Percentiles rank a stretch among this genome's conserved stretches.
Conservation (phyloP, 495 filamentous ascomycete genomes). For the Trichocladium uniseriatum region DNA sequence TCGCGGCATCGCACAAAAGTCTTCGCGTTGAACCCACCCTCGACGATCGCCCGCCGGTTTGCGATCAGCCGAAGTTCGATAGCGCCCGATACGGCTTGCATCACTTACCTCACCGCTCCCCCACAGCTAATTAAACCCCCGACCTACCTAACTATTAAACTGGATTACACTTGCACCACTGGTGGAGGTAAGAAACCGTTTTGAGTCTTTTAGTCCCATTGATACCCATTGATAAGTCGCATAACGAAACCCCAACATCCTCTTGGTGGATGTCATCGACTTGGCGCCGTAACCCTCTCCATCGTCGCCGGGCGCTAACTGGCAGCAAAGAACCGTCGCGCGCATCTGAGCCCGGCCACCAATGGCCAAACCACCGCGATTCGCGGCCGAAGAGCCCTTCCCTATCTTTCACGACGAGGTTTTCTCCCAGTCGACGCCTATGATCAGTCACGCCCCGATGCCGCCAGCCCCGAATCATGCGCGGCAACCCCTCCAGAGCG, state of each 20-base stretch:
- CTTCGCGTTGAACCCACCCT: neutral
- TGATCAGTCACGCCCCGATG: conserved; percentile 45
- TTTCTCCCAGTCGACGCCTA: conserved; percentile 35
- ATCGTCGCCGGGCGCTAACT: conserved; percentile 2
- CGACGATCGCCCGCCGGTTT: neutral
- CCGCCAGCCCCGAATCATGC: conserved; percentile 37
- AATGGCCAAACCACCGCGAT: conserved; percentile 54
- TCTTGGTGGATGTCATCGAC: too few relatives aligned
- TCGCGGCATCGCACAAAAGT: conserved; percentile 1
- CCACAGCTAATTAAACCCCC: conserved; percentile 16
- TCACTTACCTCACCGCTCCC: conserved; percentile 10
- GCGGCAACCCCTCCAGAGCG: conserved; percentile 43
- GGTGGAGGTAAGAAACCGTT: conserved; percentile 12
- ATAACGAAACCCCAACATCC: too few relatives aligned
- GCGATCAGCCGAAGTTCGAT: conserved; percentile 1
- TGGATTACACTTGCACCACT: conserved; percentile 19
- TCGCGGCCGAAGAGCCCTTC: conserved; percentile 43
- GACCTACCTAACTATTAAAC: conserved; percentile 9
- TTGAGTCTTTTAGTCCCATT: neutral
- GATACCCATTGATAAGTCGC: too few relatives aligned
- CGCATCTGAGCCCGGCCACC: conserved; percentile 9
- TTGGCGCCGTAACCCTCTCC: too few relatives aligned
- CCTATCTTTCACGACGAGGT: conserved; percentile 57
- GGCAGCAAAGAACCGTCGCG: neutral
- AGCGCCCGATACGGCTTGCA: neutral